phyloP scores from a whole-genome alignment of 352 stramenopile species.

The Elongisporangium anandrum region DNA sequence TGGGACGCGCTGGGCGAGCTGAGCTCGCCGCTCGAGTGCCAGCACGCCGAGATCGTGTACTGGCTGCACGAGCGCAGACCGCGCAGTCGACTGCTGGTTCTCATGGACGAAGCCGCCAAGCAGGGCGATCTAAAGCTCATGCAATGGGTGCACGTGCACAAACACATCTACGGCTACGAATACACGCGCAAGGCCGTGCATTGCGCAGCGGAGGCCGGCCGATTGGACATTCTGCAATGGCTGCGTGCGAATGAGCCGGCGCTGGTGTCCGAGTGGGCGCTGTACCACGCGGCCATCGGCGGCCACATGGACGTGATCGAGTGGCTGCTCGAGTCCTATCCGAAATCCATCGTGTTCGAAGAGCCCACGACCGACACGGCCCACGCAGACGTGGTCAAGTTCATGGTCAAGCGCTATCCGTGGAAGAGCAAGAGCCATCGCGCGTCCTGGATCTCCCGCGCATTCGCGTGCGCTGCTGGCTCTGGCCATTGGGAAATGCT shows the following conservation, averaged over 20 bases:
- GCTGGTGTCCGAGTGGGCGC: not conserved
- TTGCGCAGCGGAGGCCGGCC: not conserved
- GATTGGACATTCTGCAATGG: not conserved
- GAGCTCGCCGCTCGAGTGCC: not conserved
- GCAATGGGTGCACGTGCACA: constrained; percentile 30
- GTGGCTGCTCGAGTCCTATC: not conserved
- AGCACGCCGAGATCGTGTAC: not conserved
- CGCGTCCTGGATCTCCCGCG: not conserved
- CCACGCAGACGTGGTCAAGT: not conserved
- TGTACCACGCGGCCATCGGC: not conserved
- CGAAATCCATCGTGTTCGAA: not conserved
- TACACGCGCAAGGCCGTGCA: not conserved
- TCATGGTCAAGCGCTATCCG: not conserved
- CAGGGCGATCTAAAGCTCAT: constrained; percentile 29
- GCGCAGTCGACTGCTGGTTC: not conserved
- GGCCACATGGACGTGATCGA: not conserved
- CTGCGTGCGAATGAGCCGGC: not conserved
- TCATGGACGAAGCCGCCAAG: constrained; percentile 15
- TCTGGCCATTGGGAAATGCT: constrained; percentile 25
- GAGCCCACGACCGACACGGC: not conserved
- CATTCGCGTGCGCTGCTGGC: not conserved
- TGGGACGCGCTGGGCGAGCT: not conserved
- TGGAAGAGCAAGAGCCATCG: not conserved
- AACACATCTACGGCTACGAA: constrained; percentile 1
- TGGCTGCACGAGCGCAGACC: not conserved